These are phyloP conservation scores for Colletotrichum chlorophyti DNA, from an alignment of 2,329 filamentous ascomycete genomes.

Conservation along the genomic window DNA sequence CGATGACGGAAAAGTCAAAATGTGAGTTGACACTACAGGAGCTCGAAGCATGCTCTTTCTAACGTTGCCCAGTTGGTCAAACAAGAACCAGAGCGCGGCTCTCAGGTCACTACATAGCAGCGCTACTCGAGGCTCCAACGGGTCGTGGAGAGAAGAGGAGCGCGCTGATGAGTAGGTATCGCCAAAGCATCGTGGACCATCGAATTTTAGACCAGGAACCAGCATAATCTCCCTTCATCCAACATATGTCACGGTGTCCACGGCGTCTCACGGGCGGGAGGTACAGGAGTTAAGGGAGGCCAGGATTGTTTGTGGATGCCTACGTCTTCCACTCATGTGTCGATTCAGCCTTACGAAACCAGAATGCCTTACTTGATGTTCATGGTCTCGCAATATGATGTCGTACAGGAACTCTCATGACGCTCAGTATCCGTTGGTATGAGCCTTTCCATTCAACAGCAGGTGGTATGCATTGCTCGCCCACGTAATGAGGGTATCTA, in stretches of 20 bases:
- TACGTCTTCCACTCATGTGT: background rate
- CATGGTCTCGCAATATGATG: background rate
- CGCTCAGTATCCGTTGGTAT: background rate
- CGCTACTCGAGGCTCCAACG: slow-evolving; percentile 19
- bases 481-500: too few relatives aligned
- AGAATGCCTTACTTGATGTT: background rate
- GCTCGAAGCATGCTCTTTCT: background rate
- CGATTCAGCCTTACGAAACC: background rate
- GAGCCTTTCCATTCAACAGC: background rate
- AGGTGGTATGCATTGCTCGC: too few relatives aligned
- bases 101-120: slow-evolving; percentile 29
- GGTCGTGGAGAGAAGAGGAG: slow-evolving; percentile 16
- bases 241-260: slow-evolving; percentile 11
- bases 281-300: background rate
- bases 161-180: slow-evolving; percentile 4
- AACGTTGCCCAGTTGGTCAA: slow-evolving; percentile 33
- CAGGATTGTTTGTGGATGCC: background rate
- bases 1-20: slow-evolving; percentile 83
- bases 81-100: slow-evolving; percentile 31
- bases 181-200: background rate
- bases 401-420: background rate
- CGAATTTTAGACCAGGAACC: slow-evolving; percentile 3
- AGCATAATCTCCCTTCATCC: slow-evolving; percentile 16
- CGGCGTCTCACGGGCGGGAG: slow-evolving; percentile 3
- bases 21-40: slow-evolving; percentile 66